Evolutionary conservation across 2,329 filamentous ascomycete species (phyloP).

Genomic region (Clonostachys rosea): DNA sequence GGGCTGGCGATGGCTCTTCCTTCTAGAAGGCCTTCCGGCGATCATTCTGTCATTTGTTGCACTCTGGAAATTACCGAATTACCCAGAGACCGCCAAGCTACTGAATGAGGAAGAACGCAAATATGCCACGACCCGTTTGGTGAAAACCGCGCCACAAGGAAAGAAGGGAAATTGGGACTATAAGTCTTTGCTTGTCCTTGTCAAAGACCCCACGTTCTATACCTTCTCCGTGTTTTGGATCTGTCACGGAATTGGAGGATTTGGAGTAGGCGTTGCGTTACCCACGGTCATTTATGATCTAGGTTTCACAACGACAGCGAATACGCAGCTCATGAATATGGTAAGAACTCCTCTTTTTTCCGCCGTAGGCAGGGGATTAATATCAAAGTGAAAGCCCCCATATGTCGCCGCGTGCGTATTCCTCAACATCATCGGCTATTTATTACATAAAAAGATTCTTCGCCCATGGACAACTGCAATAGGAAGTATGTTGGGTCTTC

Average conservation of each 20-base stretch:
- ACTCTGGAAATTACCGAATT: constrained; percentile 26
- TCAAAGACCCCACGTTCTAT: constrained; percentile 12
- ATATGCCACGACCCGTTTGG: constrained; percentile 10
- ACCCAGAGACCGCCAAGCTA: constrained; percentile 13
- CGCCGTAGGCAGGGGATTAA: too few species aligned
- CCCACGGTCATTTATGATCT: constrained; percentile 19
- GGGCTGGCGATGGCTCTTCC: constrained; percentile 19
- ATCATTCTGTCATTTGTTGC: constrained; percentile 21
- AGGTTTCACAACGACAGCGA: constrained; percentile 15
- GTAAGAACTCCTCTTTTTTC: not conserved
- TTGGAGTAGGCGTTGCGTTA: constrained; percentile 16
- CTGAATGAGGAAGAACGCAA: constrained; percentile 11
- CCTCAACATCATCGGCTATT: constrained; percentile 11
- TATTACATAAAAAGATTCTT: constrained; percentile 10
- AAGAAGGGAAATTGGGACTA: constrained; percentile 10
- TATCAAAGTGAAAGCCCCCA: constrained; percentile 5
- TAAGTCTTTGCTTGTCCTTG: constrained; percentile 1
- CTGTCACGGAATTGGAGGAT: constrained; percentile 18
- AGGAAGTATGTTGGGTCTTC: not conserved
- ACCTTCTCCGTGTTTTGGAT: constrained; percentile 17
- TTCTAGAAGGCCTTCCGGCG: constrained; percentile 16
- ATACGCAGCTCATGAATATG: constrained; percentile 19
- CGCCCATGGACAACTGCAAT: constrained; percentile 14
- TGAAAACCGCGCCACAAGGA: constrained; percentile 12
- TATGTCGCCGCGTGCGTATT: constrained; percentile 15